phyloP scores from a whole-genome alignment of 192 early-diverging fungal species.

The Linnemannia hyalina region DNA sequence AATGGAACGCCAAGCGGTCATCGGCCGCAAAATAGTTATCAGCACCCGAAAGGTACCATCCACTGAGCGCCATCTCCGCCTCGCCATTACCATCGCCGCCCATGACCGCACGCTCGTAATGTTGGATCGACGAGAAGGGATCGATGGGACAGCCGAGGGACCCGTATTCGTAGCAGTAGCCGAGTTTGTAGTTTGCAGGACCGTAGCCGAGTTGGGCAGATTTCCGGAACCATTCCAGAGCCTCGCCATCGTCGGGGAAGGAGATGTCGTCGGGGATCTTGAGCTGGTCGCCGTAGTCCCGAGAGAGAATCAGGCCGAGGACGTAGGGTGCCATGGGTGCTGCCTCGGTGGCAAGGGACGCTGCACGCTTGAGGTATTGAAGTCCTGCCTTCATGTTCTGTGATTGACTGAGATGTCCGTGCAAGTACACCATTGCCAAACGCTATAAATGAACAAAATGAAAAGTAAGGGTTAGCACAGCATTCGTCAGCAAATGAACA shows the following conservation, averaged over 20 bases:
- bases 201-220: conserved; percentile 82
- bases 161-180: conserved; percentile 86
- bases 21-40: conserved; percentile 72
- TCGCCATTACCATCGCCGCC: conserved; percentile 56
- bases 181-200: conserved; percentile 83
- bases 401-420: conserved; percentile 77
- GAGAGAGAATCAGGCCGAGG: conserved; percentile 84
- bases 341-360: conserved; percentile 74
- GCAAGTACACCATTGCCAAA: conserved; percentile 81
- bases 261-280: conserved; percentile 70
- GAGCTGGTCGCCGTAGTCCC: conserved; percentile 67
- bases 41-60: conserved; percentile 87
- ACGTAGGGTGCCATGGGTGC: conserved; percentile 84
- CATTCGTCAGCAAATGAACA: not conserved
- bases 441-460: conserved; percentile 61
- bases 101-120: conserved; percentile 78
- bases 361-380: conserved; percentile 84
- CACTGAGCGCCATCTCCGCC: conserved; percentile 90
- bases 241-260: conserved; percentile 81
- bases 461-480: not conserved
- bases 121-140: conserved; percentile 74
- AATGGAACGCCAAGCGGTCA: conserved; percentile 83
- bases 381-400: conserved; percentile 83
- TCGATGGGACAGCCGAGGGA: conserved; percentile 75
- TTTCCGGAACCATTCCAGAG: conserved; percentile 78